Base-by-base conservation (phyloP, 1,284 basidiomycete genomes). In the Apiotrichum brassicae region DNA sequence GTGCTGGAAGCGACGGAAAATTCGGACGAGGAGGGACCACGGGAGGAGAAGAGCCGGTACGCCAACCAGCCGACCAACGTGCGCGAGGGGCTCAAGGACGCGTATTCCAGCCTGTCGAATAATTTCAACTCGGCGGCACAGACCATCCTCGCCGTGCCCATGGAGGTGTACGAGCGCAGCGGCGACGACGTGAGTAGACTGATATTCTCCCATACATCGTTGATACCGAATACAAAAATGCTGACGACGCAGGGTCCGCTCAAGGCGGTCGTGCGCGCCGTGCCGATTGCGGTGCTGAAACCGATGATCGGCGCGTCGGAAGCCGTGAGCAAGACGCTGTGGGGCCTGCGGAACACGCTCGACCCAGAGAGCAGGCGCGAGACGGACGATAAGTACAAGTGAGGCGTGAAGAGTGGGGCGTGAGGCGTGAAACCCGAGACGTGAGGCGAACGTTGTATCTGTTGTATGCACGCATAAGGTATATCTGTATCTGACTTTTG, bases 301-400 rank as follows among this genome's bases (percentile, higher is more conserved):
- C 91, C 93, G 0, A 94, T 95, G 85, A 94, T 95, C 50, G 94
- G 94, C 7, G 92, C 92, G 4, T 90, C 85, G 46, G 93, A 94
- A 71, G 94, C 94, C 1, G 85, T 97, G 47, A 87, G 89, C 73
- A 94, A 97, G 77, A 94, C 94, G 3, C 75, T 97, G 41, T 79
- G 94, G 52, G 94, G 94, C 5, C 77, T 98, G 38, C 84, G 93
- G 60, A 95, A 97, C 66, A 82, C 86, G 40, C 73, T 94, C 53
- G 88, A 93, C 70, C 88, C 90, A 7, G 81, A 83, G 56, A 76
- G 85, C 38, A 80, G 82, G 40, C 76, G 81, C 36, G 88, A 92
- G 66, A 84, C 84, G 59, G 86, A 87, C 59, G 87, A 85, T 45
- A 93, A 93, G 72, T 93, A 93, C 75, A 93, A 93, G 56, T 70